Evolutionary conservation across 495 filamentous ascomycete species (phyloP).

Genomic region (Filosporella fistucella): DNA sequence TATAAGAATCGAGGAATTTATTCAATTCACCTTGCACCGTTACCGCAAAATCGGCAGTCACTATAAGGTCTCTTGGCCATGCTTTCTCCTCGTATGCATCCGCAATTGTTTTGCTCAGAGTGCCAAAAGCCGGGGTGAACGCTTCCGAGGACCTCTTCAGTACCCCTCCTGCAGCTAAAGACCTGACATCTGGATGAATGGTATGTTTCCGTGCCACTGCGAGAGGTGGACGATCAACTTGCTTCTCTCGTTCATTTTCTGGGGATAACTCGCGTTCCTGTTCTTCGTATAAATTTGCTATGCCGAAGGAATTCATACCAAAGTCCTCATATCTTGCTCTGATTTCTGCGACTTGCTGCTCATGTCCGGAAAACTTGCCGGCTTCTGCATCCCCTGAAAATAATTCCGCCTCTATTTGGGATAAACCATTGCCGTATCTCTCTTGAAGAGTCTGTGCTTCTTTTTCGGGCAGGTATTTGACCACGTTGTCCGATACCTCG

Average conservation of each 20-base stretch:
- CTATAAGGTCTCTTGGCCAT: slow-evolving; percentile 41
- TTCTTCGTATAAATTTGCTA: slow-evolving; percentile 55
- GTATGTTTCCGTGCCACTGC: slow-evolving; percentile 33
- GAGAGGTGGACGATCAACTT: slow-evolving; percentile 44
- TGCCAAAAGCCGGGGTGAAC: slow-evolving; percentile 44
- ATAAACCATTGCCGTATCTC: slow-evolving; percentile 27
- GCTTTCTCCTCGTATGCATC: slow-evolving; percentile 24
- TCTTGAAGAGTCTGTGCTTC: slow-evolving; percentile 25
- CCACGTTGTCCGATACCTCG: slow-evolving; percentile 2
- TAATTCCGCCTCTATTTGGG: neutral
- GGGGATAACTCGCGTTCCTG: slow-evolving; percentile 65
- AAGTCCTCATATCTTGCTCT: slow-evolving; percentile 39
- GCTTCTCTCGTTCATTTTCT: slow-evolving; percentile 55
- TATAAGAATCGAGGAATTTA: slow-evolving; percentile 42
- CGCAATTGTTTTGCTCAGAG: slow-evolving; percentile 37
- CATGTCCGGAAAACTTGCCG: slow-evolving; percentile 24
- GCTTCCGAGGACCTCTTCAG: slow-evolving; percentile 18
- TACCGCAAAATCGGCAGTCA: slow-evolving; percentile 50
- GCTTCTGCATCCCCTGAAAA: slow-evolving; percentile 38
- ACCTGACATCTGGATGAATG: slow-evolving; percentile 41
- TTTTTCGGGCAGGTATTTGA: slow-evolving; percentile 19
- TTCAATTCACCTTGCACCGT: slow-evolving; percentile 33
- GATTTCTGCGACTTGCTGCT: slow-evolving; percentile 28
- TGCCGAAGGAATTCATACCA: slow-evolving; percentile 26
- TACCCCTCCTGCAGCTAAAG: slow-evolving; percentile 4